A percentile compares a stretch with the other conserved stretches of the same genome.
These are phyloP conservation scores for Cryptococcus amylolentus DNA, from an alignment of 1,284 basidiomycete species.

Conservation along the genomic window DNA sequence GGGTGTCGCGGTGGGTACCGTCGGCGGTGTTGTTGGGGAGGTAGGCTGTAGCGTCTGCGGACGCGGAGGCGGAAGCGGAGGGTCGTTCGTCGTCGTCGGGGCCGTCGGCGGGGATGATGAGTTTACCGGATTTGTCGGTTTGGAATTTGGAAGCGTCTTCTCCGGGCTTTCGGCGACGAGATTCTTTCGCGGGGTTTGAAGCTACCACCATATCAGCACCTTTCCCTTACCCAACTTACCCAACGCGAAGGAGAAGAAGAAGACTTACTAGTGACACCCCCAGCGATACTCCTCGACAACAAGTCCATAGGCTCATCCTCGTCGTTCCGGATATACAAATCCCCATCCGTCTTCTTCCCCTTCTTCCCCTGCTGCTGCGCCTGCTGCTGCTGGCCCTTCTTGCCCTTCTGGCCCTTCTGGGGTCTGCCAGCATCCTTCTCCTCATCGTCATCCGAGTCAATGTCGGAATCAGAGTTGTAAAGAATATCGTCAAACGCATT, in stretches of 20 bases:
- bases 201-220: conserved; percentile 49
- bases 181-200: conserved; percentile 50
- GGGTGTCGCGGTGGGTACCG: conserved; percentile 77
- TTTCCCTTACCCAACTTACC: background rate
- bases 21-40: conserved; percentile 67
- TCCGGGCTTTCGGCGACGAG: conserved; percentile 69
- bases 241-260: background rate
- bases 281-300: conserved; percentile 69
- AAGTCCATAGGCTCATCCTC: conserved; percentile 96
- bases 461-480: conserved; percentile 87
- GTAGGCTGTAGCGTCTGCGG: conserved; percentile 78
- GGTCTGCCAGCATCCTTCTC: conserved; percentile 39
- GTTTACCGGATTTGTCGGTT: conserved; percentile 82
- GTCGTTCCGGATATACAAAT: conserved; percentile 70
- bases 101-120: conserved; percentile 68
- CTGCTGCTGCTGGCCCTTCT: conserved; percentile 24
- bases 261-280: conserved; percentile 68
- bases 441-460: conserved; percentile 68
- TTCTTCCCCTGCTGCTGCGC: conserved; percentile 10
- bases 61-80: conserved; percentile 56
- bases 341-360: conserved; percentile 17
- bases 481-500: conserved; percentile 94
- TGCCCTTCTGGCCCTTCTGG: conserved; percentile 14
- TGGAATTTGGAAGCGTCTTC: conserved; percentile 84
- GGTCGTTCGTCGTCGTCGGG: conserved; percentile 48